Base-by-base conservation (phyloP, 1,139 yeast species). In the Kluyveromyces sp. region DNA sequence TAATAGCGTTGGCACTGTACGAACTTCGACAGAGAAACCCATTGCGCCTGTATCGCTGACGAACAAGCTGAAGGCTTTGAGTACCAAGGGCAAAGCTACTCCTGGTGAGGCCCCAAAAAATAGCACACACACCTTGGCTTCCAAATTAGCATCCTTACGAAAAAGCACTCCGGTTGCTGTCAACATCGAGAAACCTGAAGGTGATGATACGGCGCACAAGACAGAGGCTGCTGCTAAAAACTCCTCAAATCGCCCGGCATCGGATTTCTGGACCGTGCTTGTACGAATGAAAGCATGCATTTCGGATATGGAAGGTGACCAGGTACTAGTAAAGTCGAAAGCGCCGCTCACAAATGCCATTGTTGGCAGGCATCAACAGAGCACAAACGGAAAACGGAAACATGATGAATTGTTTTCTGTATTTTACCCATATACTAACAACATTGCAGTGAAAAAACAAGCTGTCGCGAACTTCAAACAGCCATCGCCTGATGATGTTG, bases 401-500 rank as follows among this genome's bases (percentile, higher is more conserved):
- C 44, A 46, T 29, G 44, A 45, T 16, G 52, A 52, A 26, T 36
- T 56, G 26, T 52, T 47, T 39, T 41, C 57, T 15, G 51, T 53
- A 6, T 56, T 45, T 47, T 54, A 50, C 38, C 65, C 66, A 7
- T 49, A 45, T 42, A 55, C 56, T 53, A 52, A 53, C 56, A 39
- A 42, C 8, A 41, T 49, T 46, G 39, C 46, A 48, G 46, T 45
- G 9, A 42, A 54, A 50, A 67, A 68, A 49, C 71, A 73, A 56
- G 75, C 76, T 6, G 68, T 71, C 38, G 58, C 69, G 36, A 84
- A 81, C 49, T 88, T 88, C 57, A 61, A 65, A 17, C 68, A 71
- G 48, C 89, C 88, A 12, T 83, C 95, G 54, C 96, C 96, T 2
- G 97, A 88, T 65, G 96, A 87, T 56, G 65, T 73, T 43, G 73